Evolutionary conservation across 352 stramenopile genomes (phyloP), one percentile per base, ranked within the genome.

Genomic region (Pythium dissimile): DNA sequence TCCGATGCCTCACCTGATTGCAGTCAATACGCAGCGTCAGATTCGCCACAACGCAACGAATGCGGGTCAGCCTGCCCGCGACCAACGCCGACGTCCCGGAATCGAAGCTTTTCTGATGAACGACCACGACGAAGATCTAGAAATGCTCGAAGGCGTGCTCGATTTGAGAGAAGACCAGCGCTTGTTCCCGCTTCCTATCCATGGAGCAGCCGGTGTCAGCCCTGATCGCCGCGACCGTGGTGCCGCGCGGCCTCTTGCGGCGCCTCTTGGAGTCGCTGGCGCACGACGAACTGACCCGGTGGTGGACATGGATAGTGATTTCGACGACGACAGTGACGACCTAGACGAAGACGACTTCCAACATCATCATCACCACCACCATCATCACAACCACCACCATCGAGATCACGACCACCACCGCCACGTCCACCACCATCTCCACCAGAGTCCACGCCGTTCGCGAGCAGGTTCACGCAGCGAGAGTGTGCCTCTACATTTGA

Each of bases 401-500:
- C 35, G 67, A 20, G 60, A 75, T n/a, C 49, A 72, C 27, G 59
- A 71, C 30, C 58, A 68, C 16, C 48, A 69, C n/a, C 62, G 75
- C 4, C 57, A 63, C 31, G 60, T 85, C 42, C 71, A 89, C 44
- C 80, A 72, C 15, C 65, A 87, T 37, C 69, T 87, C 48, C 65
- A 80, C 32, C 72, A 66, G 43, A 51, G 71, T 24, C 77, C 84
- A 27, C 75, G 69, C 3, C 75, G 69, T 21, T 76, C 79, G 5
- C 73, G 74, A 12, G 75, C 83, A 51, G 73, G 70, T 16, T 67
- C 62, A 7, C 61, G 72, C 42, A 69, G 69, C 9, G 66, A 84
- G 66, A 85, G 73, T 63, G 66, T 76, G 13, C 87, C 89, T 41
- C 62, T 93, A 3, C 89, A 84, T 66, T 67, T 91, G 24, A 89